Percentiles rank a stretch among this genome's conserved stretches.
Conservation (phyloP, 768 basidiomycete species). For the Mrakia hoshinonis region DNA sequence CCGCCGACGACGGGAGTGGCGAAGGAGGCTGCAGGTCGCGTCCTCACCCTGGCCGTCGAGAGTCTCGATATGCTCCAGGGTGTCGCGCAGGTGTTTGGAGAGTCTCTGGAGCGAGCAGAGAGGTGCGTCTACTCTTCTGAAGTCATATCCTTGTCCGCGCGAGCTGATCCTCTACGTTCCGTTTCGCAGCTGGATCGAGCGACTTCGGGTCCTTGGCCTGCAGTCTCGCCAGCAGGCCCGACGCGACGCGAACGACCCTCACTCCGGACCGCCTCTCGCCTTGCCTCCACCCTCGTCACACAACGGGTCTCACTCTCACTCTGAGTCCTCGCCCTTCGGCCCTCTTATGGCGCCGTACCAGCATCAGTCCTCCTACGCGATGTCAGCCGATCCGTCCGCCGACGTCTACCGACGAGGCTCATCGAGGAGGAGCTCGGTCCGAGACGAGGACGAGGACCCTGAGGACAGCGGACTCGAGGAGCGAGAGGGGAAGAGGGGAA, state of each 20-base stretch:
- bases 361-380: not conserved
- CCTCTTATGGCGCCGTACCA: not conserved
- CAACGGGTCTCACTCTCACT: not conserved
- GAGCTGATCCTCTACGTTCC: constrained; percentile 11
- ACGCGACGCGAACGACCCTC: not conserved
- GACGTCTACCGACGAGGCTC: not conserved
- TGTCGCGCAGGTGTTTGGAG: constrained; percentile 78
- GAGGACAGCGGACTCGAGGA: not conserved
- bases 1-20: constrained; percentile 46
- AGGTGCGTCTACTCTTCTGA: constrained; percentile 44
- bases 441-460: not conserved
- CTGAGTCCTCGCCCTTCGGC: not conserved
- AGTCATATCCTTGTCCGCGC: not conserved
- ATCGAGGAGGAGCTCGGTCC: not conserved
- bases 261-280: not conserved
- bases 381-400: not conserved
- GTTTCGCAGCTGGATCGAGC: constrained; percentile 64
- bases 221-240: constrained; percentile 47
- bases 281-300: not conserved
- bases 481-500: constrained; percentile 2
- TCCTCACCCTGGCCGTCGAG: constrained; percentile 76
- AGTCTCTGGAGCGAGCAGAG: constrained; percentile 78
- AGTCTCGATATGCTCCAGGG: constrained; percentile 86
- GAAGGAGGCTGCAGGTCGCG: constrained; percentile 65
- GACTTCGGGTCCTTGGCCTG: constrained; percentile 65